Percentiles rank a stretch among this genome's conserved stretches.
phyloP scores from a whole-genome alignment of 176 grass and related monocot species.

The Juncus inflexus region DNA sequence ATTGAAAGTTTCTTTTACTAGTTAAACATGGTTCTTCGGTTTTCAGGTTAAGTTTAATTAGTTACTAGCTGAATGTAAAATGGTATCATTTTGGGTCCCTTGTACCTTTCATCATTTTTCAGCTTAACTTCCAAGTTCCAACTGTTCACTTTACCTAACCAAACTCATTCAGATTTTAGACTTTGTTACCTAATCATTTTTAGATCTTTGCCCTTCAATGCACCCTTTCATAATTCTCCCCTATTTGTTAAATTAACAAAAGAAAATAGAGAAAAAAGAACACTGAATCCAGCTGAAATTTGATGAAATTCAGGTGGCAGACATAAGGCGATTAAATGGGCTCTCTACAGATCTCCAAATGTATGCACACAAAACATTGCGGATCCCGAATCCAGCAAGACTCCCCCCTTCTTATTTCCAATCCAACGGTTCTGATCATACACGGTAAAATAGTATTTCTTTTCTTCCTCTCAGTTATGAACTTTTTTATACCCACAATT shows the following conservation, averaged over 20 bases:
- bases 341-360: conserved; percentile 91
- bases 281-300: conserved; percentile 18
- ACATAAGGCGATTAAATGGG: conserved; percentile 83
- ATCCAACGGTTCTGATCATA: conserved; percentile 42
- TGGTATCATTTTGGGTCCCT: no score
- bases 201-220: no score
- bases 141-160: no score
- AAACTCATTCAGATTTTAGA: no score
- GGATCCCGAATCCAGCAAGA: conserved; percentile 76
- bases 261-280: neutral
- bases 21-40: no score
- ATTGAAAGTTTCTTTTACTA: neutral
- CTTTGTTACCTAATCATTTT: no score
- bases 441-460: conserved; percentile 12
- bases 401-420: conserved; percentile 56
- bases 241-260: conserved; percentile 1
- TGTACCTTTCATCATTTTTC: no score
- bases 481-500: neutral
- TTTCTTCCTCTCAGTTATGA: neutral
- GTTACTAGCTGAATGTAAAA: neutral
- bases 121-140: no score
- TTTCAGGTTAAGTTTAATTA: neutral
- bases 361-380: conserved; percentile 80
- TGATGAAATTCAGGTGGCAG: conserved; percentile 56
- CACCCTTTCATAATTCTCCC: neutral